A percentile compares a stretch with the other conserved stretches of the same genome.
Evolutionary conservation across 2,329 filamentous ascomycete genomes (phyloP).

Genomic region (Ophiostoma populinum): DNA sequence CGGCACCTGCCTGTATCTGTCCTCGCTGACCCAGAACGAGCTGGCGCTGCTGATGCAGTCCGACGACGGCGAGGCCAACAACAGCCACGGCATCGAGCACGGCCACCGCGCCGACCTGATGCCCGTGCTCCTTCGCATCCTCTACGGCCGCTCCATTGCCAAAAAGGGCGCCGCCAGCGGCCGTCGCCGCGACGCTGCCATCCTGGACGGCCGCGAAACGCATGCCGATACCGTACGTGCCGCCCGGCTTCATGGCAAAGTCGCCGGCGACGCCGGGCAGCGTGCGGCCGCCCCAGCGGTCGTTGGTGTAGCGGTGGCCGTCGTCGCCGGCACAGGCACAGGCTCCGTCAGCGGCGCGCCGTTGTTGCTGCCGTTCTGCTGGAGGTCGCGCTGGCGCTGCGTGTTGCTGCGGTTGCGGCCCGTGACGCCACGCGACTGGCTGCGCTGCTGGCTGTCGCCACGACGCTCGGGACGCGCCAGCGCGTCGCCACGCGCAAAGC

Average conservation of each 20-base stretch:
- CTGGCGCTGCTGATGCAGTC: slow-evolving; percentile 72
- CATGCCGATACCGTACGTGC: slow-evolving; percentile 59
- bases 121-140: slow-evolving; percentile 68
- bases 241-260: slow-evolving; percentile 23
- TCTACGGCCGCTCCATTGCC: slow-evolving; percentile 81
- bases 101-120: slow-evolving; percentile 67
- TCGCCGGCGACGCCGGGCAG: slow-evolving; percentile 30
- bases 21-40: slow-evolving; percentile 75
- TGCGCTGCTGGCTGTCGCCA: slow-evolving; percentile 23
- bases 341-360: slow-evolving; percentile 3
- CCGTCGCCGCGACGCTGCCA: slow-evolving; percentile 34
- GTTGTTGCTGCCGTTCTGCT: slow-evolving; percentile 11
- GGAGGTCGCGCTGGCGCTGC: slow-evolving; percentile 21
- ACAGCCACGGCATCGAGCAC: slow-evolving; percentile 87
- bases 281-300: slow-evolving; percentile 52
- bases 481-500: slow-evolving; percentile 33
- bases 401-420: too few species aligned
- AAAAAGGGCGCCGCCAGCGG: slow-evolving; percentile 62
- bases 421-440: too few species aligned
- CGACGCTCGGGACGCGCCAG: slow-evolving; percentile 55
- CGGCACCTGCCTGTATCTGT: slow-evolving; percentile 90
- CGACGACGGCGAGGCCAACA: slow-evolving; percentile 55
- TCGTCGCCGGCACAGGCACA: slow-evolving; percentile 12
- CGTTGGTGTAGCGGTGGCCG: slow-evolving; percentile 54
- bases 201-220: slow-evolving; percentile 24